These are phyloP conservation scores for Coemansia sp. DNA, from an alignment of 192 early-diverging fungal genomes.

Conservation along the genomic window DNA sequence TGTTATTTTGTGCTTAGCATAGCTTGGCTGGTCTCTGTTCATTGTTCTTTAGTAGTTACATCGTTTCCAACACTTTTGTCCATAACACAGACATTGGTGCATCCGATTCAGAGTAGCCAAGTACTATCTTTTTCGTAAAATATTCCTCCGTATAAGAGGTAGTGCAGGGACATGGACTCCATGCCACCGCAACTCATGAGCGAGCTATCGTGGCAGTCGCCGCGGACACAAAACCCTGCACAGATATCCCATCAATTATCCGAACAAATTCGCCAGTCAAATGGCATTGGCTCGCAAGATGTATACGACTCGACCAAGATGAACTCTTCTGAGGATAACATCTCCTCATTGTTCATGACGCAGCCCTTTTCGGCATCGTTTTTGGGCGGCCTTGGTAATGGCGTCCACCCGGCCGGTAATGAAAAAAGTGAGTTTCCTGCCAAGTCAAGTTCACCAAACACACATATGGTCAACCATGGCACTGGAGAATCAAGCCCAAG, in stretches of 20 bases:
- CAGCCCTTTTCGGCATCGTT: neutral
- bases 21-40: neutral
- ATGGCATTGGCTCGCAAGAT: neutral
- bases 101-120: neutral
- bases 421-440: neutral
- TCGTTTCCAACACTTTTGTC: neutral
- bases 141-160: neutral
- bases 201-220: slow-evolving; percentile 33
- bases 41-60: neutral
- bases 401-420: neutral
- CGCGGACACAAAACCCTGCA: slow-evolving; percentile 22
- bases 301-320: neutral
- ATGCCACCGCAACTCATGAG: slow-evolving; percentile 25
- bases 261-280: neutral
- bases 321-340: neutral
- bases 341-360: neutral
- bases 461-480: neutral
- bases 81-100: neutral
- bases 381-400: neutral
- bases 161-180: slow-evolving; percentile 27
- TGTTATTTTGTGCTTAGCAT: neutral
- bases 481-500: neutral
- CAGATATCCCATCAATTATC: neutral
- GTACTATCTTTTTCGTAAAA: neutral
- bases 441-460: neutral